Evolutionary conservation across 768 basidiomycete genomes (phyloP).

Genomic region (Ramaria sp.): DNA sequence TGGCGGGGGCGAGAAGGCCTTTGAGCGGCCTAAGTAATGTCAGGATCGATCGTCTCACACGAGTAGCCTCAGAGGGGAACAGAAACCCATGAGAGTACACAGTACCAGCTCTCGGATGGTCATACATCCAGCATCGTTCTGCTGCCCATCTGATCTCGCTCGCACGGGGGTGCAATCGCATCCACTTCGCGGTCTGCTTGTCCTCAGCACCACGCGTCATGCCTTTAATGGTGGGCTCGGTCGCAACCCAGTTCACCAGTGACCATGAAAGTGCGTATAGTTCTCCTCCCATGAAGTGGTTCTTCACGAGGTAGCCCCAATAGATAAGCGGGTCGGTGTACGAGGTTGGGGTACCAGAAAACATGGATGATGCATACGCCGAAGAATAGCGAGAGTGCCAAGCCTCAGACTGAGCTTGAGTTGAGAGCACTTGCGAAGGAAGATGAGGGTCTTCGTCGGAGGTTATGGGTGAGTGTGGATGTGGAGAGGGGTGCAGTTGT

Average conservation of each 20-base stretch:
- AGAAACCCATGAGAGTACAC: constrained; percentile 96
- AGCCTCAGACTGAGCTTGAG: neutral
- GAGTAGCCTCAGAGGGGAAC: constrained; percentile 78
- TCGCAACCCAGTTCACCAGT: constrained; percentile 80
- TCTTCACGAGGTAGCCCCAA: constrained; percentile 87
- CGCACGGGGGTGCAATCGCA: constrained; percentile 73
- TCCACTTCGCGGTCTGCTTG: constrained; percentile 89
- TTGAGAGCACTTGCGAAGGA: neutral
- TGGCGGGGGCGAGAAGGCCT: constrained; percentile 16
- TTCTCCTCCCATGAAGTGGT: constrained; percentile 93
- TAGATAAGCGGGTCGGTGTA: constrained; percentile 63
- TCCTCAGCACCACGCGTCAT: constrained; percentile 81
- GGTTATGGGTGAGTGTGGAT: constrained; percentile 16
- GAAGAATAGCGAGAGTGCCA: neutral
- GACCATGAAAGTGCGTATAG: constrained; percentile 85
- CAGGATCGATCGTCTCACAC: constrained; percentile 49
- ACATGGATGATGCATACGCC: constrained; percentile 7
- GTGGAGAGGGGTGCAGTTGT: neutral
- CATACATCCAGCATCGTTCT: constrained; percentile 96
- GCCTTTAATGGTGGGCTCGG: constrained; percentile 54
- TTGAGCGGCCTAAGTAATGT: constrained; percentile 35
- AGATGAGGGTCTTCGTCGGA: neutral
- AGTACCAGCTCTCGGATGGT: constrained; percentile 89
- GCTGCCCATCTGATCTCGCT: constrained; percentile 78
- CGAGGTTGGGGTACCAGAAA: constrained; percentile 1